Base-by-base conservation (phyloP, 768 basidiomycete genomes). In the button mushroom (Agaricus bisporus) region DNA sequence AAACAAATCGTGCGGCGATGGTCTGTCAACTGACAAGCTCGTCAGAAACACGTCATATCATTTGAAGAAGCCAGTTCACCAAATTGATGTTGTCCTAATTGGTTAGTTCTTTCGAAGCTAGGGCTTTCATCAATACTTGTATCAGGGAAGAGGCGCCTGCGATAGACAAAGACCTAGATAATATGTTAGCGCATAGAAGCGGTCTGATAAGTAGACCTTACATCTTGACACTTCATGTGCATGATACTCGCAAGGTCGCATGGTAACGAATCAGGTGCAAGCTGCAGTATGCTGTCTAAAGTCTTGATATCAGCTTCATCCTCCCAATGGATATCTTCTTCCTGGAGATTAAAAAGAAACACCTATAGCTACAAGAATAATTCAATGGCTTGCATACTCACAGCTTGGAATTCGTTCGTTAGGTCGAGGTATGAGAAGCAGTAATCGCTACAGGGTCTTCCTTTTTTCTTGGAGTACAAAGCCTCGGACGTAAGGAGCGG, bases 171-270 rank as follows among this genome's bases (percentile, higher is more conserved):
- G 18, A 70, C 59, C 67, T 70, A 28, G 15, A 48, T 20, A 9
- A 54, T 2, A n/a, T 14, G 32, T 17, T 45, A 25, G 6, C 26
- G 36, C 41, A 39, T 14, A n/a, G 3, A 3, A 46, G 29, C 8
- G 41, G 12, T 28, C 15, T 3, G 29, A 1, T 6, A 20, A 18
- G n/a, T 28, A 1, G 44, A 5, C 18, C 56, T 35, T 51, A 84
- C 86, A 70, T 88, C 81, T 26, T 66, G 64, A 63, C 86, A 88
- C 5, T 83, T 78, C 56, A 79, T 82, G 9, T 70, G 70, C 62
- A 79, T 79, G 14, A 86, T 65, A 1, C 69, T 61, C 15, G 82
- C 78, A 11, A 86, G 64, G 43, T 81, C 74, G 56, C 86, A 87
- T 0, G 83, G 71, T 0, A 68, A 63, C 3, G 68, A 61, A 43